These are phyloP conservation scores for Metschnikowia lunata DNA, from an alignment of 805 yeast species.

Conservation along the genomic window DNA sequence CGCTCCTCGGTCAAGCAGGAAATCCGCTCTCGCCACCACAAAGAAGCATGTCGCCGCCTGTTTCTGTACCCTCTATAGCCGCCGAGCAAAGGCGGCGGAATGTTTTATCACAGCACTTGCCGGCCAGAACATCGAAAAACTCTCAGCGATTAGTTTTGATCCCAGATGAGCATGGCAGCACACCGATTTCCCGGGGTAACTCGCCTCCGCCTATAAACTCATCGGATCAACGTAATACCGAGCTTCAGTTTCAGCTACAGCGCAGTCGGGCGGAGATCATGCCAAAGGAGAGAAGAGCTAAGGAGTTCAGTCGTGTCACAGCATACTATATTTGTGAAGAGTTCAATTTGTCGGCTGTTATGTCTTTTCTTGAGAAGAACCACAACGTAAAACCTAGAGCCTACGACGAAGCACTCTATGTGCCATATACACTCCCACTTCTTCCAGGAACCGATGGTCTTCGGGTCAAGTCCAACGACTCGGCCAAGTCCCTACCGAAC, in stretches of 20 bases:
- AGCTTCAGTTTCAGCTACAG: slow-evolving; percentile 29
- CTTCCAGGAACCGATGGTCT: slow-evolving; percentile 80
- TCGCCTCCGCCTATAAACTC: slow-evolving; percentile 3
- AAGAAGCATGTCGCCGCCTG: slow-evolving; percentile 21
- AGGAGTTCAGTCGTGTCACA: slow-evolving; percentile 76
- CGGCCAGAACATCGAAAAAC: slow-evolving; percentile 77
- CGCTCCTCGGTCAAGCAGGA: slow-evolving; percentile 21
- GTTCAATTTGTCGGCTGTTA: slow-evolving; percentile 59
- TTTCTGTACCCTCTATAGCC: slow-evolving; percentile 9
- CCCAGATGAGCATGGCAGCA: slow-evolving; percentile 49
- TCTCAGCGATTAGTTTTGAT: slow-evolving; percentile 83
- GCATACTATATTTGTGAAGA: slow-evolving; percentile 89
- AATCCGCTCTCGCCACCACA: slow-evolving; percentile 14
- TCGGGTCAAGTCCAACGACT: slow-evolving; percentile 65
- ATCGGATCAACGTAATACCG: slow-evolving; percentile 11
- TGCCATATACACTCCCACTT: slow-evolving; percentile 82
- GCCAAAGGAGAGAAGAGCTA: slow-evolving; percentile 56
- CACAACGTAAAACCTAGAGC: slow-evolving; percentile 84
- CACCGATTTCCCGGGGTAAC: slow-evolving; percentile 7
- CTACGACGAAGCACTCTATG: slow-evolving; percentile 91
- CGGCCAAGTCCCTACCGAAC: slow-evolving; percentile 40
- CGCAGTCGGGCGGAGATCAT: slow-evolving; percentile 51
- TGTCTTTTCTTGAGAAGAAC: slow-evolving; percentile 57
- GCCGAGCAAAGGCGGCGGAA: slow-evolving; percentile 23
- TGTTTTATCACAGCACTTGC: slow-evolving; percentile 49